A percentile compares a stretch with the other conserved stretches of the same genome.
Evolutionary conservation across 352 stramenopile species (phyloP).

Genomic region (Phytophthora tubulina): DNA sequence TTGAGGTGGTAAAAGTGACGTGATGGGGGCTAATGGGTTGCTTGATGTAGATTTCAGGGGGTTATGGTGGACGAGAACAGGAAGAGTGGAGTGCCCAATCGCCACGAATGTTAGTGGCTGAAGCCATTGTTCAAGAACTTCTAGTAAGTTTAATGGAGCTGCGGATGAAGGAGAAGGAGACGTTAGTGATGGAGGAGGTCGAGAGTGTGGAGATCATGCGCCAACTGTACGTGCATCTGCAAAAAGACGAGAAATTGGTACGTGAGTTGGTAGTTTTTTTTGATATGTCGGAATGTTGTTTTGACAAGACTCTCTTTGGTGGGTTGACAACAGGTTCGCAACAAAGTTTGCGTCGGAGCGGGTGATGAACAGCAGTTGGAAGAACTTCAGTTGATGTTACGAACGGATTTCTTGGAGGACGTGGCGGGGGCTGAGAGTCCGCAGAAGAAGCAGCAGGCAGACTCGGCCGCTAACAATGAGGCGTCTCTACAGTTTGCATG

Average conservation of each 20-base stretch:
- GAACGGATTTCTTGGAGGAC: conserved; percentile 65
- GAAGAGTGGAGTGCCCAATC: conserved; percentile 40
- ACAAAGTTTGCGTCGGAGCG: conserved; percentile 53
- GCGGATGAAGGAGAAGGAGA: conserved; percentile 65
- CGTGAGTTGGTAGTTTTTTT: conserved; percentile 19
- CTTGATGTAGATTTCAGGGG: conserved; percentile 21
- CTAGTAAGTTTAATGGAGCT: conserved; percentile 66
- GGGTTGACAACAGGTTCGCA: conserved; percentile 40
- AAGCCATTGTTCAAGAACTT: conserved; percentile 77
- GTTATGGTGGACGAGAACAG: conserved; percentile 18
- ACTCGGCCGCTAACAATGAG: conserved; percentile 55
- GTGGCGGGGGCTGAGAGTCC: conserved; percentile 38
- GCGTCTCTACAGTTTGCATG: conserved; percentile 79
- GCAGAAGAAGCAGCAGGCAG: conserved; percentile 36
- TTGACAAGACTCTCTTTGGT: conserved; percentile 7
- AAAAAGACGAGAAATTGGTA: conserved; percentile 59
- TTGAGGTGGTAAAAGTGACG: neutral
- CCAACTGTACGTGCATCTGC: conserved; percentile 51
- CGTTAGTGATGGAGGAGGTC: conserved; percentile 63
- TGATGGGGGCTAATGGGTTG: neutral
- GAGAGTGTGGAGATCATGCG: conserved; percentile 68
- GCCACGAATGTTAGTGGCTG: conserved; percentile 57
- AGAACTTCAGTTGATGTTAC: conserved; percentile 62
- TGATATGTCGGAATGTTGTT: conserved; percentile 4
- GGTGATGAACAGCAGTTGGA: conserved; percentile 64